A percentile compares a stretch with the other conserved stretches of the same genome.
phyloP scores from a whole-genome alignment of 192 early-diverging fungal genomes.

The Pecoramyces ruminantium region DNA sequence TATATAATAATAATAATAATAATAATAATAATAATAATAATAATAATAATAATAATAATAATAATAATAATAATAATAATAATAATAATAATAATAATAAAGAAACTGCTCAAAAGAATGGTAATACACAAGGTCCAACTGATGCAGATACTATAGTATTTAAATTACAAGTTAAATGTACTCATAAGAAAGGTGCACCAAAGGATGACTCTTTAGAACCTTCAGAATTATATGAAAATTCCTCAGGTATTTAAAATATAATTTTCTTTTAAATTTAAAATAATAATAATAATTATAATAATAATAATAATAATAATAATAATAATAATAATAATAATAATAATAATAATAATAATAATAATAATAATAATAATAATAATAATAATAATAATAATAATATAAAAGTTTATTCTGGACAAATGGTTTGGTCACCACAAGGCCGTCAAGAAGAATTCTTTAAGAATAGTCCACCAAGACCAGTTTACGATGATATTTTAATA shows the following conservation, averaged over 20 bases:
- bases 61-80: not conserved
- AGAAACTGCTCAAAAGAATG: not conserved
- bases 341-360: too few species aligned
- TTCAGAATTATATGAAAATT: constrained; percentile 50
- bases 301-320: constrained; percentile 46
- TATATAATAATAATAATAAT: too few species aligned
- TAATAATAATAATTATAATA: constrained; percentile 1
- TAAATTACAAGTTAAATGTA: constrained; percentile 57
- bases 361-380: too few species aligned
- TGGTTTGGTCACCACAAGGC: constrained; percentile 73
- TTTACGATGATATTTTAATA: constrained; percentile 81
- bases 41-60: too few species aligned
- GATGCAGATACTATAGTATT: constrained; percentile 92
- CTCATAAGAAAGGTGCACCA: constrained; percentile 35
- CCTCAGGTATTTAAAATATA: constrained; percentile 23
- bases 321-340: constrained; percentile 37
- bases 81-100: not conserved
- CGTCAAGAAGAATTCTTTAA: constrained; percentile 60
- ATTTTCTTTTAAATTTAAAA: constrained; percentile 3
- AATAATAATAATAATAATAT: too few species aligned
- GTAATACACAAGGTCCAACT: constrained; percentile 46
- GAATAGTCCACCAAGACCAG: constrained; percentile 50
- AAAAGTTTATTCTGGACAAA: not conserved
- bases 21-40: too few species aligned
- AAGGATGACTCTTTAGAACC: constrained; percentile 50